Evolutionary conservation across 129 eudicot genomes (phyloP).

Genomic region (Saussurea involucrata): DNA sequence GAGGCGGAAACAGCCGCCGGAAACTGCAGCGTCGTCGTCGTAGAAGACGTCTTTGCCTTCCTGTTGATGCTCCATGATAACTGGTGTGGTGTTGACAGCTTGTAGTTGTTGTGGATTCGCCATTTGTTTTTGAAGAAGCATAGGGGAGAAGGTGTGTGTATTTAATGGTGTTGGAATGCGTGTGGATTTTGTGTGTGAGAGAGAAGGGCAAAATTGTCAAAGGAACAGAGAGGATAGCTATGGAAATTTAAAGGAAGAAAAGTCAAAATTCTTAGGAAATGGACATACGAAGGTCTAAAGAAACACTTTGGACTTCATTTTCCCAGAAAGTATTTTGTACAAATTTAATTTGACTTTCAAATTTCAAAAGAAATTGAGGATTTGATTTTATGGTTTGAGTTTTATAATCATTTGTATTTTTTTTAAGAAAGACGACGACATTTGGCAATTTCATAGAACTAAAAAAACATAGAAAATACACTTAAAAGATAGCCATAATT

Average conservation of each 20-base stretch:
- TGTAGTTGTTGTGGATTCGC: slow-evolving; percentile 24
- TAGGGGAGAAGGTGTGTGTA: not conserved
- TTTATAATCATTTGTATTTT: no score
- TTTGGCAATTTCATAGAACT: not conserved
- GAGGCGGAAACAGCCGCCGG: slow-evolving; percentile 34
- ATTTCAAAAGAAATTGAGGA: not conserved
- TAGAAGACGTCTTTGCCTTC: slow-evolving; percentile 22
- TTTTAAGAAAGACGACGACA: not conserved
- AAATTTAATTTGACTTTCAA: no score
- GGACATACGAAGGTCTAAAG: slow-evolving; percentile 21
- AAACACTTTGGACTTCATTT: not conserved
- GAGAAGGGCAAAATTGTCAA: slow-evolving; percentile 15
- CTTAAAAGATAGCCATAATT: no score
- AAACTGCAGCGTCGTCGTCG: not conserved
- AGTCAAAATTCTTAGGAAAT: slow-evolving; percentile 25
- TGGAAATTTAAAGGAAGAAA: not conserved
- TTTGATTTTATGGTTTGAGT: no score
- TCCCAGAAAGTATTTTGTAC: not conserved
- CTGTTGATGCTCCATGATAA: slow-evolving; percentile 22
- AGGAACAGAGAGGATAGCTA: not conserved
- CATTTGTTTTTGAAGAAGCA: not conserved
- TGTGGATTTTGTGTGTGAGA: slow-evolving; percentile 32
- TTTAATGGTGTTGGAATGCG: slow-evolving; percentile 25
- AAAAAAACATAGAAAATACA: no score
- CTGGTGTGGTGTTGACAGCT: slow-evolving; percentile 26